phyloP scores from a whole-genome alignment of 73 alveolate genomes.

The Tetrahymena borealis region DNA sequence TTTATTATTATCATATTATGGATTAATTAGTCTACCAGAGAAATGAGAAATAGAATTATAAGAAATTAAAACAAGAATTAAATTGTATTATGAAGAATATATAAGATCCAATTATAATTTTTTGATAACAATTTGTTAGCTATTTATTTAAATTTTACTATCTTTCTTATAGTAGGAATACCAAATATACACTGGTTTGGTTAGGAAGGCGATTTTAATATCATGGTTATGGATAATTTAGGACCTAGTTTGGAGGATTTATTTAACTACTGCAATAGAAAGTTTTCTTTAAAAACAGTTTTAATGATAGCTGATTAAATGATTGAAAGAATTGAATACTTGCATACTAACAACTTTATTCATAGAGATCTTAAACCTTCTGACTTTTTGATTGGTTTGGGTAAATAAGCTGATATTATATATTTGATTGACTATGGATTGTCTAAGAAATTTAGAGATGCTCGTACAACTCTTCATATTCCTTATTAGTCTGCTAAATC shows the following conservation, averaged over 20 bases:
- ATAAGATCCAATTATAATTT: too few relatives aligned
- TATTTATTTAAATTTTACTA: not conserved
- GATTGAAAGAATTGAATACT: constrained; percentile 79
- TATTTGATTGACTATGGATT: constrained; percentile 66
- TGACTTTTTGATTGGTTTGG: constrained; percentile 90
- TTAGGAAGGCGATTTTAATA: constrained; percentile 92
- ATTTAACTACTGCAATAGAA: constrained; percentile 77
- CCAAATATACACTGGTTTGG: constrained; percentile 93
- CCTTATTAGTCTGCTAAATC: constrained; percentile 8
- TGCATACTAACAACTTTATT: constrained; percentile 87
- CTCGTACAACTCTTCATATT: constrained; percentile 44
- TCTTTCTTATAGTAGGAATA: constrained; percentile 54
- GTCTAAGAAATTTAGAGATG: constrained; percentile 42
- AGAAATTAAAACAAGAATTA: too few relatives aligned
- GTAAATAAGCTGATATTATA: constrained; percentile 58
- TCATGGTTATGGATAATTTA: constrained; percentile 92
- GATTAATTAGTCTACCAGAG: too few relatives aligned
- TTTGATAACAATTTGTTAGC: too few relatives aligned
- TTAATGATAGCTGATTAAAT: constrained; percentile 79
- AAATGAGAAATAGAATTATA: too few relatives aligned
- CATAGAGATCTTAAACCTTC: constrained; percentile 98
- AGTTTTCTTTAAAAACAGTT: constrained; percentile 78
- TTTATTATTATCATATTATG: too few relatives aligned
- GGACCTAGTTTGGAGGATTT: constrained; percentile 96
- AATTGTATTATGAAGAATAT: too few relatives aligned